Evolutionary conservation across 768 basidiomycete genomes (phyloP), one percentile per base, ranked within the genome.

Genomic region (Hortiboletus campestris): DNA sequence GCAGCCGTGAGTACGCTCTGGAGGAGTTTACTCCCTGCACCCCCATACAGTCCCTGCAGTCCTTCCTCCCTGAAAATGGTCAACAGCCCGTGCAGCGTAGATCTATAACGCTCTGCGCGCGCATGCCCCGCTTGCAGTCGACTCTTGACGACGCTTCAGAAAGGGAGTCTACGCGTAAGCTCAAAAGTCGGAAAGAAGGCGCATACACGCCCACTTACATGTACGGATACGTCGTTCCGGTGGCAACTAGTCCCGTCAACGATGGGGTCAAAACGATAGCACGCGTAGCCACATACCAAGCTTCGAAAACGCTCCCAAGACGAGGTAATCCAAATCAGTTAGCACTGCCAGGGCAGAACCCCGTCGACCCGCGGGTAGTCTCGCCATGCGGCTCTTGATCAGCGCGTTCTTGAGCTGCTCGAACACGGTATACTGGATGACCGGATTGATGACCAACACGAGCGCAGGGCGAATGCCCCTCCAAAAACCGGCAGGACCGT

Each of bases 1-100:
- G 94, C 93, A 16, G 94, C 94, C 9, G 94, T 96, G 47, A 98
- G 78, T 1, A 97, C 91, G 60, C 89, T 93, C 72, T 98, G 96
- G 6, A 90, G 55, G 20, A 99, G 84, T 75, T 99, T 99, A 65
- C 87, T 91, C 14, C 80, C 80, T 28, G 95, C 81, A 7, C 95
- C 95, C 61, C 83, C 88, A 78, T 97, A 97, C 20, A 97, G 70
- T 2, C 94, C 94, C 62, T 76, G 77, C n/a, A 89, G 59, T 2
- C 89, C 93, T 66, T 97, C 95, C 60, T 88, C 82, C 57, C 75
- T 76, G 59, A 94, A 63, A 65, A 97, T 94, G 32, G 84, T 83
- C 29, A 84, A 70, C n/a, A 97, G 71, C 3, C 91, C 94, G 58
- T 89, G 81, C 11, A 89, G 60, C 3, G 90, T 80, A 8, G 92